Conservation (phyloP, 257 asterid species). For the Sherardia arvensis region DNA sequence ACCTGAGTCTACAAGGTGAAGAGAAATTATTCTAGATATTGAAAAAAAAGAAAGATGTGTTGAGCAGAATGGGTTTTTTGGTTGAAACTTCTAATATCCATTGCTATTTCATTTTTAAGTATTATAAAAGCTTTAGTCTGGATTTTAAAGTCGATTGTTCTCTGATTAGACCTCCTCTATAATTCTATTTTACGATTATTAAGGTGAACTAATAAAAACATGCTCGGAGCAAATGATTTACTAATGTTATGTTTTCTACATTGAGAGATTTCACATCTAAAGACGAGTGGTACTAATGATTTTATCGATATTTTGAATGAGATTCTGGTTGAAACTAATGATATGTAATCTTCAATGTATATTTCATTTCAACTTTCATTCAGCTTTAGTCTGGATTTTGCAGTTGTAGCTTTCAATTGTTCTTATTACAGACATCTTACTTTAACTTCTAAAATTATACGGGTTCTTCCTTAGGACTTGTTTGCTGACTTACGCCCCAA, state of each 20-base stretch:
- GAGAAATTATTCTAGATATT: background rate
- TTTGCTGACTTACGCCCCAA: constrained; percentile 91
- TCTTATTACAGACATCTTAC: background rate
- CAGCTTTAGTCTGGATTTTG: background rate
- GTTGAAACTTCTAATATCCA: background rate
- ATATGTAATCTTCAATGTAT: too few relatives aligned
- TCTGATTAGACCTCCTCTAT: background rate
- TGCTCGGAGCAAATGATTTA: background rate
- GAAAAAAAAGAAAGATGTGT: background rate
- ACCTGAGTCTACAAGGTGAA: background rate
- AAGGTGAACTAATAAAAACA: background rate
- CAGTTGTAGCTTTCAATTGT: constrained; percentile 1
- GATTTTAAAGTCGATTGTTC: background rate
- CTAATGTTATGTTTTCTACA: background rate
- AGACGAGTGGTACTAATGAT: background rate
- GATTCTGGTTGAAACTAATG: background rate
- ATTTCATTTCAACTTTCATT: background rate
- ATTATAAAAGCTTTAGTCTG: background rate
- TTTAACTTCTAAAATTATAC: background rate
- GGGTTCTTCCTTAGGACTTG: constrained; percentile 52
- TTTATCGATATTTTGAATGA: too few relatives aligned
- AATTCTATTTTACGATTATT: background rate
- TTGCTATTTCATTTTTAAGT: background rate
- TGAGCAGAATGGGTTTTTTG: background rate
- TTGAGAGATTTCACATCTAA: background rate